Percentiles rank a stretch among this genome's conserved stretches.
Evolutionary conservation across 2,329 filamentous ascomycete species (phyloP).

Genomic region (Fusarium chuoi): DNA sequence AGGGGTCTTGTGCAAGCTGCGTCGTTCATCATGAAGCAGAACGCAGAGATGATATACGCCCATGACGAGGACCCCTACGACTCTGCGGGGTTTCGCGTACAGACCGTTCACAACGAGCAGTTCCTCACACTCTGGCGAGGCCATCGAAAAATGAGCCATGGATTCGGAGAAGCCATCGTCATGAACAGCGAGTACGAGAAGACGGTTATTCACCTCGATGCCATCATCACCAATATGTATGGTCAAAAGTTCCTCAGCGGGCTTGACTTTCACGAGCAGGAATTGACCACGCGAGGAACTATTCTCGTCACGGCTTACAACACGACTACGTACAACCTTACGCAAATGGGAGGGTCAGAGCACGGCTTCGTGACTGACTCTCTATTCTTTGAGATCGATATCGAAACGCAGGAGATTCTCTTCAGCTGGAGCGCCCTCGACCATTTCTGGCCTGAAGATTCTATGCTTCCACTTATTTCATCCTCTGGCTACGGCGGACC

Average conservation of each 20-base stretch:
- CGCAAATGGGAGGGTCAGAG: constrained; percentile 23
- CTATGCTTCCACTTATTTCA: constrained; percentile 18
- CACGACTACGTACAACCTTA: constrained; percentile 31
- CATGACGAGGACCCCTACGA: constrained; percentile 24
- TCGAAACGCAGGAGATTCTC: constrained; percentile 51
- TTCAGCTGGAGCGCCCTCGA: constrained; percentile 55
- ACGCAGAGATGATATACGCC: constrained; percentile 46
- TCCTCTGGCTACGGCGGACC: constrained; percentile 21
- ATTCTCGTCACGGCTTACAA: constrained; percentile 43
- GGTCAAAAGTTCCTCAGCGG: not conserved
- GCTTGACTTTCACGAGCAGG: constrained; percentile 41
- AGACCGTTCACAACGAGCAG: constrained; percentile 44
- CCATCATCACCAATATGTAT: constrained; percentile 1
- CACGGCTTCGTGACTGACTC: constrained; percentile 43
- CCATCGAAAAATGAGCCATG: constrained; percentile 40
- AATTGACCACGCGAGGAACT: constrained; percentile 35
- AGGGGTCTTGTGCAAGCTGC: constrained; percentile 22
- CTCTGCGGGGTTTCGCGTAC: constrained; percentile 42
- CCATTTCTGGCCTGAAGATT: constrained; percentile 40
- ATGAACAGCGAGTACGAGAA: constrained; percentile 46
- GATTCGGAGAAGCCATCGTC: constrained; percentile 47
- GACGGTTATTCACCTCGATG: constrained; percentile 17
- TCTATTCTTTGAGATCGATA: constrained; percentile 55
- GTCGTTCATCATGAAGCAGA: constrained; percentile 40
- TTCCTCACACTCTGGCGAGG: constrained; percentile 48